Evolutionary conservation across 2,329 filamentous ascomycete genomes (phyloP), one percentile per base, ranked within the genome.

Genomic region (Penicillium sp.): DNA sequence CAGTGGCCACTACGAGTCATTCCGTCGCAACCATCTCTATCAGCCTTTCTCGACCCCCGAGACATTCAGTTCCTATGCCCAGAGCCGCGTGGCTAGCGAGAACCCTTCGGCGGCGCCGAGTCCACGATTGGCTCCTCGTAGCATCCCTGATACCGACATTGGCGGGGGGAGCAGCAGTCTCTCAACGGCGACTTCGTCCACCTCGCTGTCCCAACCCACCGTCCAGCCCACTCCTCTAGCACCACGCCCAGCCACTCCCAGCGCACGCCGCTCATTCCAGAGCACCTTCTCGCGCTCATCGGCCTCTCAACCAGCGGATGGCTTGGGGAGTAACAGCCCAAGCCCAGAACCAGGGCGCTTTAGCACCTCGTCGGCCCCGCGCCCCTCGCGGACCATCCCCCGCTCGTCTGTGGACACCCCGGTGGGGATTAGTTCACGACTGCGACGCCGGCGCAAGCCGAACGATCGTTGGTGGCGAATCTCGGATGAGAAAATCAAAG

Each of bases 1-100:
- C 59, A 95, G 89, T 56, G 93, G 93, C 1, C 93, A 98, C 62
- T 98, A 98, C 69, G 93, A 98, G 64, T 91, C 89, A 1, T 97
- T 97, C 65, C 79, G 93, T 21, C 80, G 93, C 25, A 93, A 97
- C 65, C 84, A 87, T 43, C 69, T 87, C 7, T 80, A 83, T 35
- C 72, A 84, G 3, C 90, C 90, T 0, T 97, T 83, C 60, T 86
- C 87, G 1, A 96, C 91, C 6, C 81, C 86, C 0, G 83, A 86
- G 52, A 82, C 81, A 0, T 91, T 94, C 65, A 84, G 86, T 45
- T 77, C 78, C 4, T 86, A 86, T 25, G 83, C 81, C 5, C 80
- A 84, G 21, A 87, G 84, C 62, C 65, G 68, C 28, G 57, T 75
- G 57, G 69, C 79, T 36, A 75, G 79, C 44, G 73, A 79, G 50